Percentiles rank a stretch among this genome's conserved stretches.
Evolutionary conservation across 305 asterid genomes (phyloP).

Genomic region (Ajuga reptans): DNA sequence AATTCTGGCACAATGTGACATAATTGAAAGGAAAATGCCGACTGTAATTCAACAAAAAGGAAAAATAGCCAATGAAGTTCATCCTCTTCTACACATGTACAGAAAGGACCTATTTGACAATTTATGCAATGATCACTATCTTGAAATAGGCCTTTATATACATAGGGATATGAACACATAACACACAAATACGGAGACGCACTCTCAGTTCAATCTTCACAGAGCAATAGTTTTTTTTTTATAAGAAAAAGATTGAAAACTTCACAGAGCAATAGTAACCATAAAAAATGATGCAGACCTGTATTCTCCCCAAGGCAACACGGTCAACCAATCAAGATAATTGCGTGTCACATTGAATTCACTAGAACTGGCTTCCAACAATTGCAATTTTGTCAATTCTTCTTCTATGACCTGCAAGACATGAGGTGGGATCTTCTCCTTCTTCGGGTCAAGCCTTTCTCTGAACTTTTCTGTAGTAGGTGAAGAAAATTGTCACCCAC

Average conservation of each 20-base stretch:
- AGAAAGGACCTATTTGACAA: not conserved
- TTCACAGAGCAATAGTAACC: not conserved
- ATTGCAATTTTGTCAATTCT: conserved; percentile 78
- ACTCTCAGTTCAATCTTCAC: not conserved
- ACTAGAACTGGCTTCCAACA: conserved; percentile 95
- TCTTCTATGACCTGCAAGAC: conserved; percentile 97
- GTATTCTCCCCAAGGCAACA: conserved; percentile 96
- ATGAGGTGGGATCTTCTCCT: conserved; percentile 89
- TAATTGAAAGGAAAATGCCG: not conserved
- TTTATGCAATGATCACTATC: not conserved
- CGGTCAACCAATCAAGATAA: conserved; percentile 98
- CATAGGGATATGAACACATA: not conserved
- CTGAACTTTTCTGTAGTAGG: conserved; percentile 66
- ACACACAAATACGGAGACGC: not conserved
- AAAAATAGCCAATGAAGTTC: not conserved
- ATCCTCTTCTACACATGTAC: not conserved
- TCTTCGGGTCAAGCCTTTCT: conserved; percentile 90
- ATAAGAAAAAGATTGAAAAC: no score
- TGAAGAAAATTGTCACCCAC: not conserved
- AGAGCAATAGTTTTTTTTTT: not conserved
- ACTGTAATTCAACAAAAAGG: not conserved
- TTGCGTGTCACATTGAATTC: conserved; percentile 96
- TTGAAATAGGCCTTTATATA: not conserved
- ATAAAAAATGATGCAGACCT: conserved; percentile 42
- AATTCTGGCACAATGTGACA: not conserved